Conservation (phyloP, 2,329 filamentous ascomycete genomes). For the Aspergillus alliaceus region DNA sequence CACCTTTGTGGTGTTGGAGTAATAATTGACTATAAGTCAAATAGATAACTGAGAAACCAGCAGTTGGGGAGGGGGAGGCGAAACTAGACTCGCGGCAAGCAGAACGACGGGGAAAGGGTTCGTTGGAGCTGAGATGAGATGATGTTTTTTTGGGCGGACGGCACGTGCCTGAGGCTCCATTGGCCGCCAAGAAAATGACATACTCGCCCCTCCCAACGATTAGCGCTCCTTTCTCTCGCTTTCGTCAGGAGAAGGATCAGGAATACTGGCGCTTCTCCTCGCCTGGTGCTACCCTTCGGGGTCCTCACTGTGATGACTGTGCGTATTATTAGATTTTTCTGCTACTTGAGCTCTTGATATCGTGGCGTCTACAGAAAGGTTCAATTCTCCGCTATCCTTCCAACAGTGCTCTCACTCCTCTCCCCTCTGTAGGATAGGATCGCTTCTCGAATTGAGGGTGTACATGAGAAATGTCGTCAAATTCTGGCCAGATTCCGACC, state of each 20-base stretch:
- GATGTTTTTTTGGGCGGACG: slow-evolving; percentile 26
- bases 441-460: neutral
- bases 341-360: neutral
- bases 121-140: slow-evolving; percentile 25
- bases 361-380: neutral
- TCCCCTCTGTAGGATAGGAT: neutral
- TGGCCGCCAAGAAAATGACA: slow-evolving; percentile 23
- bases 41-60: neutral
- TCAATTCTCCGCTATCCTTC: neutral
- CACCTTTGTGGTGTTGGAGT: neutral
- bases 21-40: neutral
- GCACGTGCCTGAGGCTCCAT: slow-evolving; percentile 28
- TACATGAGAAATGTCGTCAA: slow-evolving; percentile 43
- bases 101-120: slow-evolving; percentile 18
- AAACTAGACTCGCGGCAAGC: slow-evolving; percentile 14
- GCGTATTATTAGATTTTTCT: neutral
- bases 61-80: slow-evolving; percentile 4
- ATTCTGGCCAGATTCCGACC: slow-evolving; percentile 34
- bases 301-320: slow-evolving; percentile 4
- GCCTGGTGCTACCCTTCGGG: slow-evolving; percentile 16
- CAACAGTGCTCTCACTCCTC: slow-evolving; percentile 27
- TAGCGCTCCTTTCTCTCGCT: slow-evolving; percentile 8
- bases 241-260: slow-evolving; percentile 19
- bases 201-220: slow-evolving; percentile 17
- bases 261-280: slow-evolving; percentile 19